Evolutionary conservation across 2,329 filamentous ascomycete genomes (phyloP).

Genomic region (Xylariales sp.): DNA sequence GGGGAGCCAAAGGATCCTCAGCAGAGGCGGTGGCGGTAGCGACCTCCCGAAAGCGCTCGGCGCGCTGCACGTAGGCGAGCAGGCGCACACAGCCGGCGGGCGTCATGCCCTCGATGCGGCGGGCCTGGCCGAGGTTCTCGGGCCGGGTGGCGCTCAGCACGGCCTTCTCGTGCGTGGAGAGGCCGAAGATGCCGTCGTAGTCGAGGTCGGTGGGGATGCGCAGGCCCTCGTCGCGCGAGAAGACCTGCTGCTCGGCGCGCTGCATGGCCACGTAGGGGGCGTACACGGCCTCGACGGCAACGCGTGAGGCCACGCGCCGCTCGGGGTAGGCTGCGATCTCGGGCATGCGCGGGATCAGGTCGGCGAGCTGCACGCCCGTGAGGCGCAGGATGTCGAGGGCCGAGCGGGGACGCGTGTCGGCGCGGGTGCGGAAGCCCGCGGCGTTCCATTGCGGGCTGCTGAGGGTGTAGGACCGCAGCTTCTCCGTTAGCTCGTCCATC

Average conservation of each 20-base stretch:
- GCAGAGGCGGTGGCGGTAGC: conserved; percentile 1
- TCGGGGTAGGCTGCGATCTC: conserved; percentile 48
- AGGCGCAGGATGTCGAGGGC: conserved; percentile 79
- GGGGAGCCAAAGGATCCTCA: conserved; percentile 19
- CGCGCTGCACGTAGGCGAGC: conserved; percentile 50
- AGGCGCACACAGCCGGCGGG: conserved; percentile 57
- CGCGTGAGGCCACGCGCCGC: conserved; percentile 61
- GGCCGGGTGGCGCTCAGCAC: conserved; percentile 68
- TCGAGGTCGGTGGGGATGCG: conserved; percentile 70
- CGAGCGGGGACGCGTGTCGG: conserved; percentile 61
- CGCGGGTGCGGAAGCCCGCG: conserved; percentile 64
- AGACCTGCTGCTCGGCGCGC: conserved; percentile 57
- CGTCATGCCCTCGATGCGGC: conserved; percentile 77
- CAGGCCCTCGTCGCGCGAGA: conserved; percentile 73
- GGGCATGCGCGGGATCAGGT: conserved; percentile 55
- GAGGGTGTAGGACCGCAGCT: conserved; percentile 55
- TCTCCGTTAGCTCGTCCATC: conserved; percentile 59
- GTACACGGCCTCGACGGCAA: conserved; percentile 80
- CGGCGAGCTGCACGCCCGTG: conserved; percentile 51
- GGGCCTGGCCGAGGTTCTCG: conserved; percentile 83
- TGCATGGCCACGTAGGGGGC: conserved; percentile 81
- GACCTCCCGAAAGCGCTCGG: conserved; percentile 10
- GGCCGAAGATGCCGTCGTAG: conserved; percentile 67
- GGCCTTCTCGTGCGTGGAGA: conserved; percentile 76
- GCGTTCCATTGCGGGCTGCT: conserved; percentile 63